These are phyloP conservation scores for Magnaporthiopsis incrustans DNA, from an alignment of 2,329 filamentous ascomycete genomes.

Conservation along the genomic window DNA sequence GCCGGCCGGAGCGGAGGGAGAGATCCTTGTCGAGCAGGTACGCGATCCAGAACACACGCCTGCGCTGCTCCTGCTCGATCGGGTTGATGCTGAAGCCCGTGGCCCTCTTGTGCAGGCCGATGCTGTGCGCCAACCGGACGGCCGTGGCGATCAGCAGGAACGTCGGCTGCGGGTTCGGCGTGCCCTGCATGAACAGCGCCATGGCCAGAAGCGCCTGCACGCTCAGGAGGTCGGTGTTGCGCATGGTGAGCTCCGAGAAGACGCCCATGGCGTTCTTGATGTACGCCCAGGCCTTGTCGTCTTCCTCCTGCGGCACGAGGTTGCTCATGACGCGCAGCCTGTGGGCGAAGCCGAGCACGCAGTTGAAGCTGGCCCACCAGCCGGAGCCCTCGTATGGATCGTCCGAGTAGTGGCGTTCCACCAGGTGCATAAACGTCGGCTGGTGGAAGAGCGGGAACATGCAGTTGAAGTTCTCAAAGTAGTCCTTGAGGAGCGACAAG, in stretches of 20 bases:
- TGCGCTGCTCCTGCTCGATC: slow-evolving; percentile 84
- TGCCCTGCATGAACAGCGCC: slow-evolving; percentile 90
- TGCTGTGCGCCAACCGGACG: slow-evolving; percentile 84
- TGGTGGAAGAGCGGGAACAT: slow-evolving; percentile 97
- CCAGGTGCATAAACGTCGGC: slow-evolving; percentile 95
- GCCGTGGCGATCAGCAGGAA: slow-evolving; percentile 88
- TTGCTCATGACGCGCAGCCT: slow-evolving; percentile 93
- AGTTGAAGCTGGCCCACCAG: slow-evolving; percentile 97
- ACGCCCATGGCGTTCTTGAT: slow-evolving; percentile 95
- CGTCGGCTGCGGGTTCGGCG: slow-evolving; percentile 89
- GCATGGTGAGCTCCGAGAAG: slow-evolving; percentile 86
- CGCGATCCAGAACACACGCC: slow-evolving; percentile 58
- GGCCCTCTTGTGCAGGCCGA: slow-evolving; percentile 89
- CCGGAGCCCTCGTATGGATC: slow-evolving; percentile 92
- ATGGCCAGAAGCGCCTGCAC: slow-evolving; percentile 92
- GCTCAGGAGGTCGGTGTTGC: slow-evolving; percentile 89
- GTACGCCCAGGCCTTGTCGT: slow-evolving; percentile 90
- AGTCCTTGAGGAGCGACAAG: slow-evolving; percentile 81
- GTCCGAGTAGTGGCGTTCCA: slow-evolving; percentile 85
- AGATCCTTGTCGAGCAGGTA: slow-evolving; percentile 59
- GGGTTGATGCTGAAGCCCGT: slow-evolving; percentile 89
- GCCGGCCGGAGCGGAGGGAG: slow-evolving; percentile 50
- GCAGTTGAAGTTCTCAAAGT: slow-evolving; percentile 98
- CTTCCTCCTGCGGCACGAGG: slow-evolving; percentile 80
- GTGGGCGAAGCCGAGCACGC: slow-evolving; percentile 87